Conservation (phyloP, 176 grass and related monocot genomes). For the Zea luxurians region DNA sequence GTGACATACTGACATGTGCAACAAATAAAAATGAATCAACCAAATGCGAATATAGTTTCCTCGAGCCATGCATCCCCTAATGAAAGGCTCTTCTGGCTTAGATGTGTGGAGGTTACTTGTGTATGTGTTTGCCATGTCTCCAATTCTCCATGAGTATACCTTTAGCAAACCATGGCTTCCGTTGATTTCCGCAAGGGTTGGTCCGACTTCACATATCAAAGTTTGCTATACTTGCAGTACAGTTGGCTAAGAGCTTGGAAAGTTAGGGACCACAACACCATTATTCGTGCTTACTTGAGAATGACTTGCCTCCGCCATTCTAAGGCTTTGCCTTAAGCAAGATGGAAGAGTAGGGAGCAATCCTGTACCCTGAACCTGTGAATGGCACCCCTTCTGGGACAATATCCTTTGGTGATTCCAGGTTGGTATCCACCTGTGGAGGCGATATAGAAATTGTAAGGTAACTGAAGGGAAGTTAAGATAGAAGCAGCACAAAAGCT, state of each 20-base stretch:
- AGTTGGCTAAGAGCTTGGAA: neutral
- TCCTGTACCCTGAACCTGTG: constrained; percentile 47
- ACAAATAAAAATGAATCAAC: constrained; percentile 5
- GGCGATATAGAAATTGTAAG: constrained; percentile 14
- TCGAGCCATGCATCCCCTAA: constrained; percentile 11
- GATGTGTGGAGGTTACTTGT: neutral
- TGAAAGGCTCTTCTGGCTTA: constrained; percentile 12
- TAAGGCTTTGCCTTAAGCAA: constrained; percentile 76
- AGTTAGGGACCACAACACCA: constrained; percentile 2
- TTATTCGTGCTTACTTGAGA: constrained; percentile 36
- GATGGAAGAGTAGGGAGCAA: constrained; percentile 81
- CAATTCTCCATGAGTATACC: neutral
- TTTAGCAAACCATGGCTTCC: neutral
- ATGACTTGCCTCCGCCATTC: constrained; percentile 20
- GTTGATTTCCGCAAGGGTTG: constrained; percentile 11
- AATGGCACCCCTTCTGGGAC: constrained; percentile 57
- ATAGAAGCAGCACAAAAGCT: neutral
- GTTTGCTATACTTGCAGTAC: neutral
- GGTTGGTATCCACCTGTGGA: constrained; percentile 83
- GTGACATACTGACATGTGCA: neutral
- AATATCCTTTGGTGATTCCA: constrained; percentile 83
- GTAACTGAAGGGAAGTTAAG: neutral
- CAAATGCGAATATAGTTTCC: constrained; percentile 1
- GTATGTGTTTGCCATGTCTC: neutral
- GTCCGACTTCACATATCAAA: neutral